Evolutionary conservation across 805 yeast species (phyloP).

Genomic region (Hanseniaspora mollemarum): DNA sequence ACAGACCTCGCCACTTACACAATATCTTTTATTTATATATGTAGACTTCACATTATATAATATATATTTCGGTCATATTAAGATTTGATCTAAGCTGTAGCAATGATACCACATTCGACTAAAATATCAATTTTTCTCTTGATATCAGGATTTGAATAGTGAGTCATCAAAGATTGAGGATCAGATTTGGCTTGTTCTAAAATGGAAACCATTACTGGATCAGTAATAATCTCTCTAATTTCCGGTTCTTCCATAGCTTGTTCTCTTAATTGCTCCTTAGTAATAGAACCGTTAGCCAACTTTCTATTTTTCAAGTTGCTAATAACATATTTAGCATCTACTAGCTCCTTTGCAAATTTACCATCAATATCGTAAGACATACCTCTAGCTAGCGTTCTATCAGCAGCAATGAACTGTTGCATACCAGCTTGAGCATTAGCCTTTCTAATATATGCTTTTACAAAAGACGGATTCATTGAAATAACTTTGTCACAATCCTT

Average conservation of each 20-base stretch:
- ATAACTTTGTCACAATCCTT: slow-evolving; percentile 86
- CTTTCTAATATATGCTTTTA: slow-evolving; percentile 93
- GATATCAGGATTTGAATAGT: slow-evolving; percentile 92
- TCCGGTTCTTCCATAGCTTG: slow-evolving; percentile 91
- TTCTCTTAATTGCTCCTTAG: slow-evolving; percentile 87
- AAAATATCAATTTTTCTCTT: slow-evolving; percentile 75
- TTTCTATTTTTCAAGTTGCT: slow-evolving; percentile 50
- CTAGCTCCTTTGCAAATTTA: not conserved
- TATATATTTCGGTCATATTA: too few species aligned
- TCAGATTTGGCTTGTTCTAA: slow-evolving; percentile 85
- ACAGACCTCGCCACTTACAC: too few species aligned
- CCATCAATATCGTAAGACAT: slow-evolving; percentile 50
- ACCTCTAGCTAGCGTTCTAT: slow-evolving; percentile 71
- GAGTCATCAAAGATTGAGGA: slow-evolving; percentile 95
- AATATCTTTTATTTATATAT: too few species aligned
- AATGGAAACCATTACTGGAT: slow-evolving; percentile 93
- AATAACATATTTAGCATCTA: slow-evolving; percentile 47
- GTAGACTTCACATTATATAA: too few species aligned
- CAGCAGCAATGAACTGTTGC: slow-evolving; percentile 70
- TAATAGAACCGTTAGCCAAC: slow-evolving; percentile 46
- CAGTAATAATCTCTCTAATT: slow-evolving; percentile 74
- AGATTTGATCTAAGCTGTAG: slow-evolving; percentile 48
- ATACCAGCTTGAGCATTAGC: slow-evolving; percentile 88
- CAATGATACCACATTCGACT: slow-evolving; percentile 93
- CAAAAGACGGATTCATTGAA: slow-evolving; percentile 71